Conservation (phyloP, 257 asterid species). For the Jacaranda copaia region DNA sequence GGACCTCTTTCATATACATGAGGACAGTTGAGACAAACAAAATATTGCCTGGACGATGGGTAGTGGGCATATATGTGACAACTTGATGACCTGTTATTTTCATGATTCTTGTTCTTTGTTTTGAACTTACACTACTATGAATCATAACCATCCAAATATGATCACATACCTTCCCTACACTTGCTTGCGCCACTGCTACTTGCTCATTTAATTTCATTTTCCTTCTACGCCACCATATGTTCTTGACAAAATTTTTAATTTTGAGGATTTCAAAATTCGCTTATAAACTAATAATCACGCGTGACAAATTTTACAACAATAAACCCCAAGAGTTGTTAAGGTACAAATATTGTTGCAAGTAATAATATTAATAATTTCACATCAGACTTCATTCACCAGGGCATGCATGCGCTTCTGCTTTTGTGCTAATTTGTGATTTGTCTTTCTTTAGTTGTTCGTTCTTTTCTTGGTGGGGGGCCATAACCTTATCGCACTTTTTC, state of each 20-base stretch:
- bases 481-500: neutral
- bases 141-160: constrained; percentile 31
- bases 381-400: neutral
- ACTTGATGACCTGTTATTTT: constrained; percentile 23
- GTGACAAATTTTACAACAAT: neutral
- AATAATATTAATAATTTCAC: neutral
- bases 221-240: no score
- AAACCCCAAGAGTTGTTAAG: no score
- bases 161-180: constrained; percentile 39
- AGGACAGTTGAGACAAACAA: constrained; percentile 18
- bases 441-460: neutral
- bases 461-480: constrained; percentile 11
- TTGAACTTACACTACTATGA: constrained; percentile 14
- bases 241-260: neutral
- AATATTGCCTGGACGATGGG: neutral
- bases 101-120: constrained; percentile 29
- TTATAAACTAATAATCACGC: neutral
- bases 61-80: neutral
- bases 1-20: neutral
- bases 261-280: constrained; percentile 16
- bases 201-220: no score
- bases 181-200: neutral
- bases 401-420: neutral
- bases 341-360: neutral
- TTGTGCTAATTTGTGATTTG: neutral